Percentiles rank a stretch among this genome's conserved stretches.
These are phyloP conservation scores for Sclerotinia minor DNA, from an alignment of 2,329 filamentous ascomycete genomes.

Conservation along the genomic window DNA sequence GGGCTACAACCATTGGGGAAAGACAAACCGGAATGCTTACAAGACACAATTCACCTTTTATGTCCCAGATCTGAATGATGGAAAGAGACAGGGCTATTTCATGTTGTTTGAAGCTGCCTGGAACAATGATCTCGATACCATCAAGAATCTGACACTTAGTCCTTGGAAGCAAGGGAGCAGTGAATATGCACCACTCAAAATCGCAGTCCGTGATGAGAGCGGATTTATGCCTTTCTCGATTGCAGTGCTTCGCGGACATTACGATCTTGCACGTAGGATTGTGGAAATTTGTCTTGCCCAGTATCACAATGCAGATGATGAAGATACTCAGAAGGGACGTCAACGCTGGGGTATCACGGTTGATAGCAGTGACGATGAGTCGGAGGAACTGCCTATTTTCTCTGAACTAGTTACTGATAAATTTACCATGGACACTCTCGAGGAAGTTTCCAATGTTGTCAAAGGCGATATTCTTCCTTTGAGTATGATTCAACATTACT, in stretches of 20 bases:
- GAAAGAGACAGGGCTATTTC: slow-evolving; percentile 59
- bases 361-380: slow-evolving; percentile 40
- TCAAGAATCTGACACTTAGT: slow-evolving; percentile 64
- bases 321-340: slow-evolving; percentile 26
- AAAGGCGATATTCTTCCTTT: slow-evolving; percentile 62
- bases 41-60: slow-evolving; percentile 31
- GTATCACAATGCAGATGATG: slow-evolving; percentile 54
- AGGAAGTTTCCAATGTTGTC: slow-evolving; percentile 66
- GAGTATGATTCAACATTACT: slow-evolving; percentile 49
- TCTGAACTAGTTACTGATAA: slow-evolving; percentile 61
- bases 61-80: slow-evolving; percentile 50
- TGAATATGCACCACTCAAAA: slow-evolving; percentile 60
- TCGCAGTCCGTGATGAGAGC: slow-evolving; percentile 57
- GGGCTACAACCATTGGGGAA: neutral
- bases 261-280: slow-evolving; percentile 62
- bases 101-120: slow-evolving; percentile 73
- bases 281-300: slow-evolving; percentile 71
- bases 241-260: slow-evolving; percentile 65
- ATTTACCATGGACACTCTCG: slow-evolving; percentile 76
- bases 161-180: slow-evolving; percentile 54
- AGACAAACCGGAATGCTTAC: slow-evolving; percentile 27
- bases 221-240: slow-evolving; percentile 61
- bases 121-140: slow-evolving; percentile 63
- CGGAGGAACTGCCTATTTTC: slow-evolving; percentile 48
- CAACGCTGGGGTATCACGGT: slow-evolving; percentile 49